Evolutionary conservation across 345 rosid species (phyloP).

Genomic region (Boechera divaricarpa): DNA sequence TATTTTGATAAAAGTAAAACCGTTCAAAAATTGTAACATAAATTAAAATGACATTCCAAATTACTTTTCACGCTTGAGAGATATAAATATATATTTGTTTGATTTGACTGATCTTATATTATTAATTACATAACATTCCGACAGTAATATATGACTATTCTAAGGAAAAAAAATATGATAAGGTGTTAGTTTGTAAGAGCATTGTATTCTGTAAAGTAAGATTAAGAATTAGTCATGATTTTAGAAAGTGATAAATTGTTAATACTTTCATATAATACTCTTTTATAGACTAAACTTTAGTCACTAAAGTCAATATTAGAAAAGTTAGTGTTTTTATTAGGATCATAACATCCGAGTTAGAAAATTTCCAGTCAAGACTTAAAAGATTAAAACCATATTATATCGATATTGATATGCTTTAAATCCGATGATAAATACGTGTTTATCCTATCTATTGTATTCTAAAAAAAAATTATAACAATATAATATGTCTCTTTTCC

Average conservation of each 20-base stretch:
- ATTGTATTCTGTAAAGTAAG: slow-evolving; percentile 18
- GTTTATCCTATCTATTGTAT: too few relatives aligned
- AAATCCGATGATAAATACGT: too few relatives aligned
- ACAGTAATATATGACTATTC: not conserved
- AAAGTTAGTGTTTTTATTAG: not conserved
- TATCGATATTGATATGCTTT: not conserved
- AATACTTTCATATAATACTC: slow-evolving; percentile 7
- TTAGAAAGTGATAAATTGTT: slow-evolving; percentile 25
- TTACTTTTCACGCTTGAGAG: slow-evolving; percentile 11
- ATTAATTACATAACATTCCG: not conserved
- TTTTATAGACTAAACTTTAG: not conserved
- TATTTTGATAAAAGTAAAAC: not conserved
- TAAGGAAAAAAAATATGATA: not conserved
- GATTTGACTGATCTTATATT: not conserved
- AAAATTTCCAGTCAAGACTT: not conserved
- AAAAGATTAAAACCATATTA: not conserved
- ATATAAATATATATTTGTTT: not conserved
- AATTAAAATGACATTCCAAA: not conserved
- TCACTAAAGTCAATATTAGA: slow-evolving; percentile 1
- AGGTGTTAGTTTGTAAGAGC: slow-evolving; percentile 4
- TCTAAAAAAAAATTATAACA: too few relatives aligned
- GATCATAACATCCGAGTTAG: not conserved
- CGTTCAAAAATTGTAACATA: slow-evolving; percentile 17
- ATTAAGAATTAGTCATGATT: slow-evolving; percentile 26
- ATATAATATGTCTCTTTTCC: too few relatives aligned